Conservation (phyloP, 164 flowering plant species). For the Berberis vulgaris region DNA sequence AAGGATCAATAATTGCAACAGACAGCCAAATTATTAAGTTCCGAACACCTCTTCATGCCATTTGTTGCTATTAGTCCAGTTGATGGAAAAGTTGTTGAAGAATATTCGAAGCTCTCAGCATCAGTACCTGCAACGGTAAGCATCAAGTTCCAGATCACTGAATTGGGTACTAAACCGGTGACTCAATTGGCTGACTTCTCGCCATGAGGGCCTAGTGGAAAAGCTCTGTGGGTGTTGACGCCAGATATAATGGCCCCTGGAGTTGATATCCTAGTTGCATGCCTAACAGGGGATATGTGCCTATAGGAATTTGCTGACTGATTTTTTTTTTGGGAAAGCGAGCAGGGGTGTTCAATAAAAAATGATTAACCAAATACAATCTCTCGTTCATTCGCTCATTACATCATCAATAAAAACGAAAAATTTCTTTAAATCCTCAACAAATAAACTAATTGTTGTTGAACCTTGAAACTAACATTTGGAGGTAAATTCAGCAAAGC, state of each 20-base stretch:
- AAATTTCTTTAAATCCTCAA: no score
- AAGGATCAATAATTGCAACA: constrained; percentile 6
- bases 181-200: constrained; percentile 23
- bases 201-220: constrained; percentile 16
- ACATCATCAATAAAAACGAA: no score
- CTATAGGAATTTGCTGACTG: constrained; percentile 4
- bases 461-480: constrained; percentile 6
- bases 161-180: constrained; percentile 17
- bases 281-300: constrained; percentile 3
- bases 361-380: neutral
- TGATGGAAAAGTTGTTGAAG: constrained; percentile 14
- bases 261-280: constrained; percentile 19
- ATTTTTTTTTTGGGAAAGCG: neutral
- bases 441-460: neutral
- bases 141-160: constrained; percentile 15
- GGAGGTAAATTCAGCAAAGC: neutral
- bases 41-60: constrained; percentile 14
- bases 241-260: constrained; percentile 11
- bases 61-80: constrained; percentile 11
- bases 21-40: constrained; percentile 1
- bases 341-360: constrained; percentile 7
- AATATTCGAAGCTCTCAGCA: constrained; percentile 6
- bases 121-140: neutral
- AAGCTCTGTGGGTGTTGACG: constrained; percentile 2
- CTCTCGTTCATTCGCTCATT: constrained; percentile 4